A percentile compares a stretch with the other conserved stretches of the same genome.
Evolutionary conservation across 257 asterid species (phyloP).

Genomic region (Rubia yunnanensis): DNA sequence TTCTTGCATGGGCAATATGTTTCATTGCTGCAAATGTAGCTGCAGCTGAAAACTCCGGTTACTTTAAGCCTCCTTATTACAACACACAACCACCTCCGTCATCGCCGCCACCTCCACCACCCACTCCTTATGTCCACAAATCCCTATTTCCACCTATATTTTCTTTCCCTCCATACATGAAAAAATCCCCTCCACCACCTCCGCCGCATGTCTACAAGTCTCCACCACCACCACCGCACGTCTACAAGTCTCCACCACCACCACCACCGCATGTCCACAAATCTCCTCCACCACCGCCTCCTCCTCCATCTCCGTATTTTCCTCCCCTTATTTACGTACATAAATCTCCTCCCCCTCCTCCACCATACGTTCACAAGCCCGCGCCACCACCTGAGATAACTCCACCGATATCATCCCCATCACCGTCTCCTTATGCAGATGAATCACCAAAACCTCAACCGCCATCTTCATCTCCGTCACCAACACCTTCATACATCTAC

Average conservation of each 20-base stretch:
- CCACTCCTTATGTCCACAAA: background rate
- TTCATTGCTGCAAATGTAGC: background rate
- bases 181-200: background rate
- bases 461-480: background rate
- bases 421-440: background rate
- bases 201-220: background rate
- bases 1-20: slow-evolving; percentile 4
- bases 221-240: background rate
- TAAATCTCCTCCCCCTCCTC: background rate
- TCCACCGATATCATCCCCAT: background rate
- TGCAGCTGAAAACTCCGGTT: slow-evolving; percentile 1
- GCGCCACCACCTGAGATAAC: background rate
- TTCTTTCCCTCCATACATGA: background rate
- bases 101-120: background rate
- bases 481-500: background rate
- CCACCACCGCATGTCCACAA: background rate
- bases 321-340: background rate
- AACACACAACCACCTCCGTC: background rate
- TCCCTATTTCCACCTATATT: background rate
- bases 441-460: no score
- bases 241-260: slow-evolving; percentile 5
- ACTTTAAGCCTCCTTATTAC: background rate
- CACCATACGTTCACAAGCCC: background rate
- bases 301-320: background rate
- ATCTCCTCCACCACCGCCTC: background rate